These are phyloP conservation scores for Pythium rishiriense DNA, from an alignment of 352 stramenopile genomes.

Conservation along the genomic window DNA sequence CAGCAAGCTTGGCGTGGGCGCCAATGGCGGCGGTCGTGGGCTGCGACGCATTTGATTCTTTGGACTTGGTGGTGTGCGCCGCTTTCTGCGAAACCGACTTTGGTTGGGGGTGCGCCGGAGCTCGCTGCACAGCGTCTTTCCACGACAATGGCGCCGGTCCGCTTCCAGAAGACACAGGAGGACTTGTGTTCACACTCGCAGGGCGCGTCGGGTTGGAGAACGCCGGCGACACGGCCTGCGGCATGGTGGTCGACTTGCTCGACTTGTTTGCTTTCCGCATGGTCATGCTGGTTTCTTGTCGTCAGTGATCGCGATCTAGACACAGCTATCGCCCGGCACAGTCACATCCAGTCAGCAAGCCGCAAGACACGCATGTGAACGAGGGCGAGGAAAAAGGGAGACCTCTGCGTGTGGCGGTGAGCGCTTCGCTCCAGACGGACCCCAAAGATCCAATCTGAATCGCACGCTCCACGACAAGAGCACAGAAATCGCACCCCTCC, in stretches of 20 bases:
- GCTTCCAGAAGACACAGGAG: conserved; percentile 9
- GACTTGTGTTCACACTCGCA: conserved; percentile 15
- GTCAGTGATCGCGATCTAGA: background rate
- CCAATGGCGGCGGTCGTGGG: conserved; percentile 18
- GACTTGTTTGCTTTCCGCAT: conserved; percentile 15
- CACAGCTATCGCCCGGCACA: background rate
- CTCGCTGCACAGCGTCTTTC: conserved; percentile 42
- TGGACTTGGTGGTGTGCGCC: conserved; percentile 1
- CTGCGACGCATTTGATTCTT: conserved; percentile 7
- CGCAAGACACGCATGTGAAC: background rate
- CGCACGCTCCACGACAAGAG: background rate
- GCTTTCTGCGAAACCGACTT: conserved; percentile 11
- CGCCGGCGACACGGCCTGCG: background rate
- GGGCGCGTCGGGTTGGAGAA: conserved; percentile 11
- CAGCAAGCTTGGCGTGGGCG: conserved; percentile 32
- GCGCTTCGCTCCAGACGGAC: background rate
- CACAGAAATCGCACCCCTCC: background rate
- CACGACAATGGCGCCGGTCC: conserved; percentile 33
- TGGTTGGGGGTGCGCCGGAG: conserved; percentile 20
- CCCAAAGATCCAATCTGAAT: conserved; percentile 1
- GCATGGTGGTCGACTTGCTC: background rate
- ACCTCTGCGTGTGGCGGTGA: background rate
- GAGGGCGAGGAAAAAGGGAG: background rate
- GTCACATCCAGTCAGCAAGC: background rate
- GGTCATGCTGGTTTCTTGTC: conserved; percentile 10